phyloP scores from a whole-genome alignment of 2,329 filamentous ascomycete genomes.

The Phialophora chinensis region DNA sequence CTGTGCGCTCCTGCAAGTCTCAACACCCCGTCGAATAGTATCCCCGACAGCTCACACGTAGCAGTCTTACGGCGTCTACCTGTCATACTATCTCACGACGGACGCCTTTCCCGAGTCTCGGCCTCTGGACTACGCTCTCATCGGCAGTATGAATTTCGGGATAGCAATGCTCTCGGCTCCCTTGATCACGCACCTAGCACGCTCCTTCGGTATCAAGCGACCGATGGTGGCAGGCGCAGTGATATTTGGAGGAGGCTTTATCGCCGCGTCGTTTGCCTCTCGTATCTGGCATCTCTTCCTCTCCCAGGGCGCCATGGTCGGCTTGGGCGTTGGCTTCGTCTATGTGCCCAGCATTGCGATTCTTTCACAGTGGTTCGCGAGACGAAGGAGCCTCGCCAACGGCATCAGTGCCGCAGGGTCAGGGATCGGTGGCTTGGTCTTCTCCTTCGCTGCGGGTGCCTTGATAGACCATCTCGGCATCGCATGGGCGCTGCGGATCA shows the following conservation, averaged over 20 bases:
- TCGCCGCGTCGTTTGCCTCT: slow-evolving; percentile 40
- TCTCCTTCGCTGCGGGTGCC: slow-evolving; percentile 38
- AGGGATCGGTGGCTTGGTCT: slow-evolving; percentile 41
- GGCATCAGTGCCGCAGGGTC: slow-evolving; percentile 41
- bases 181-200: slow-evolving; percentile 37
- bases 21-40: background rate
- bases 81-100: slow-evolving; percentile 48
- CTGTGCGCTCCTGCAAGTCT: background rate
- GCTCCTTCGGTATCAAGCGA: slow-evolving; percentile 29
- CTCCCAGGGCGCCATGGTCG: slow-evolving; percentile 39
- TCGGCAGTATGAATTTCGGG: slow-evolving; percentile 41
- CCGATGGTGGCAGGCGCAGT: slow-evolving; percentile 35
- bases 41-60: slow-evolving; percentile 1
- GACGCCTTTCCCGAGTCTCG: slow-evolving; percentile 39
- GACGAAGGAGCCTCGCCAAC: slow-evolving; percentile 41
- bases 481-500: slow-evolving; percentile 40
- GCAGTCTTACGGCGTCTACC: slow-evolving; percentile 52
- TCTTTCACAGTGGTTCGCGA: slow-evolving; percentile 42
- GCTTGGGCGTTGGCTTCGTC: slow-evolving; percentile 39
- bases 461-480: slow-evolving; percentile 41
- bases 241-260: slow-evolving; percentile 33
- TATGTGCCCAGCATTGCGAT: slow-evolving; percentile 37
- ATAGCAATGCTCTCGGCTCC: slow-evolving; percentile 40
- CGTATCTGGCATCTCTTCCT: slow-evolving; percentile 39
- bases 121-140: slow-evolving; percentile 42